Percentiles rank a stretch among this genome's conserved stretches.
These are phyloP conservation scores for Magnusiomyces tetraspermus DNA, from an alignment of 1,139 yeast species.

Conservation along the genomic window DNA sequence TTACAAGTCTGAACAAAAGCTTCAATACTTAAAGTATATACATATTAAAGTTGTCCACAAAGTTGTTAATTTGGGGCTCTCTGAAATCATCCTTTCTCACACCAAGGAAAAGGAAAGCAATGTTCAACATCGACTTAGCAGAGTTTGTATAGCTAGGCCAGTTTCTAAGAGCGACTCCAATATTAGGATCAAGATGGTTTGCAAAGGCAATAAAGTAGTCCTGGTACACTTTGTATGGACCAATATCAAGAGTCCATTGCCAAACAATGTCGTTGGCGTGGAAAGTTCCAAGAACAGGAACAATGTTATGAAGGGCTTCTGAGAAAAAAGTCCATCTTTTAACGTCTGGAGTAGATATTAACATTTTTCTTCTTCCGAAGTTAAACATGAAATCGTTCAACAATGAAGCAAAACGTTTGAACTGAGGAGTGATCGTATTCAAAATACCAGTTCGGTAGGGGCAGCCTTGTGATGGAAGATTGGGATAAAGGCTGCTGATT, in stretches of 20 bases:
- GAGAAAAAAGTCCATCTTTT: slow-evolving; percentile 15
- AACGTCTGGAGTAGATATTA: slow-evolving; percentile 3
- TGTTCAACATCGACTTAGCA: neutral
- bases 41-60: neutral
- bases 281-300: slow-evolving; percentile 19
- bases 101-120: neutral
- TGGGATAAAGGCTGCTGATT: slow-evolving; percentile 16
- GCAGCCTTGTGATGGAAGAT: slow-evolving; percentile 16
- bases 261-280: too few relatives aligned
- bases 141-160: slow-evolving; percentile 34
- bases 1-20: too few relatives aligned
- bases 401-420: slow-evolving; percentile 20
- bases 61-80: neutral
- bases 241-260: slow-evolving; percentile 3
- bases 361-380: slow-evolving; percentile 16
- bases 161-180: slow-evolving; percentile 1
- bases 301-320: slow-evolving; percentile 12
- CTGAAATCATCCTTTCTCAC: slow-evolving; percentile 5
- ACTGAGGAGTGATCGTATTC: slow-evolving; percentile 16
- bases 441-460: slow-evolving; percentile 19
- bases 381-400: slow-evolving; percentile 19
- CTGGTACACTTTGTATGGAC: slow-evolving; percentile 15
- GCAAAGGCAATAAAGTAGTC: slow-evolving; percentile 19
- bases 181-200: slow-evolving; percentile 16
- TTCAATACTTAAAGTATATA: too few relatives aligned